Percentiles rank a stretch among this genome's conserved stretches.
Evolutionary conservation across 164 flowering plant species (phyloP).

Genomic region (Liquidambar formosana): DNA sequence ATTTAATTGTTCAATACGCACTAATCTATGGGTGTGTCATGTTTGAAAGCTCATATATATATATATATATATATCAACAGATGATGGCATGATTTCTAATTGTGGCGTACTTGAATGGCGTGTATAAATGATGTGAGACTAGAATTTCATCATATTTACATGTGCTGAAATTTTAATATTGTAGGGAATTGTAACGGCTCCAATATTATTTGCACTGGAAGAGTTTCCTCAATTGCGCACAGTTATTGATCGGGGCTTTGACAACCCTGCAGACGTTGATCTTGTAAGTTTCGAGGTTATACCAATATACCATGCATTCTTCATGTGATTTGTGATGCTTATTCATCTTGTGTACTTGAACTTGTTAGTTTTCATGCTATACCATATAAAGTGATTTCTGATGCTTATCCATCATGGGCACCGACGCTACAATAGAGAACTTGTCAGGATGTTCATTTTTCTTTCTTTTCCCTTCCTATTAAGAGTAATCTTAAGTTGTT

Average conservation of each 20-base stretch:
- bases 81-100: background rate
- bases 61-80: background rate
- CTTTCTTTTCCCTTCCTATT: too few species aligned
- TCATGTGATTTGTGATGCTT: background rate
- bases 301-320: background rate
- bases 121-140: background rate
- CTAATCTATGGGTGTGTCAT: too few species aligned
- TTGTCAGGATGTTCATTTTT: background rate
- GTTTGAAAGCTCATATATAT: too few species aligned
- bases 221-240: constrained; percentile 84
- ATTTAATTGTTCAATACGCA: too few species aligned
- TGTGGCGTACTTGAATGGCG: background rate
- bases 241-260: constrained; percentile 70
- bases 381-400: background rate
- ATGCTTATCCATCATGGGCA: background rate
- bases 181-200: constrained; percentile 88
- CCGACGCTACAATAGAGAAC: background rate
- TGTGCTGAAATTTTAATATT: background rate
- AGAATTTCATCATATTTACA: background rate
- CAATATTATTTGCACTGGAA: constrained; percentile 89
- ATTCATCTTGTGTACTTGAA: background rate
- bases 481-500: too few species aligned
- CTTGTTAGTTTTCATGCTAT: too few species aligned
- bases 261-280: constrained; percentile 66
- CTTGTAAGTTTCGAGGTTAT: constrained; percentile 55